Base-by-base conservation (phyloP, 2,329 filamentous ascomycete species). In the Diaporthe australafricana region DNA sequence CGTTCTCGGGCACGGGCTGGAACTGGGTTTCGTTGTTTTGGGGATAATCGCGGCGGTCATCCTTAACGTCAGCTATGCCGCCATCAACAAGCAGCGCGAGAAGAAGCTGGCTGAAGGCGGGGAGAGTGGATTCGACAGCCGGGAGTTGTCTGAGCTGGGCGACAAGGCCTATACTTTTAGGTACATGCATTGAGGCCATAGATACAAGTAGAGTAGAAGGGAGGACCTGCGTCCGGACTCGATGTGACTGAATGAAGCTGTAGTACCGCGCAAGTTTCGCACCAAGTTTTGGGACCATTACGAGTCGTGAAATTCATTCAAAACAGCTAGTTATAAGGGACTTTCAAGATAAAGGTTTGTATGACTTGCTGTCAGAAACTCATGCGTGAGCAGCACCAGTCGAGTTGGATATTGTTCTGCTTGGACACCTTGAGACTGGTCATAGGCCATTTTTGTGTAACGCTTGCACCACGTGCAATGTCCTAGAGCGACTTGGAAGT, bases 131-230 rank as follows among this genome's bases (percentile, higher is more conserved):
- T 81, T 78, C 47, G 82, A 82, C 0, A 74, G 77, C 0, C 84
- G 88, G 76, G 86, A 91, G 76, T 78, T 92, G 55, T 89, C 89
- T 8, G 84, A 83, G 12, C 79, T 87, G 78, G 91, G 91, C 0
- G 91, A 93, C 76, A 86, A 84, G 72, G 90, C 91, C 1, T 79
- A 90, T 1, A 89, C 89, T 0, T 93, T 90, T 80, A 85, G 87
- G 72, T 93, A 93, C 76, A 89, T 91, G 78, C 83, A 84, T 68
- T 87, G 74, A 80, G 35, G 17, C 35, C 27, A 38, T 9, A 22
- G 30, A 5, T 20, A 5, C 16, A 14, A 20, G 17, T 11, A 8
- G 12, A 17, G 42, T 4, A 48, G 7, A 35, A 1, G 20, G 25
- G 25, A 22, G 25, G 57, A 22, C 7, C 12, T 32, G 14, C 4